Base-by-base conservation (phyloP, 108 stramenopile species). In the Cyclotella choctawhatcheeana region DNA sequence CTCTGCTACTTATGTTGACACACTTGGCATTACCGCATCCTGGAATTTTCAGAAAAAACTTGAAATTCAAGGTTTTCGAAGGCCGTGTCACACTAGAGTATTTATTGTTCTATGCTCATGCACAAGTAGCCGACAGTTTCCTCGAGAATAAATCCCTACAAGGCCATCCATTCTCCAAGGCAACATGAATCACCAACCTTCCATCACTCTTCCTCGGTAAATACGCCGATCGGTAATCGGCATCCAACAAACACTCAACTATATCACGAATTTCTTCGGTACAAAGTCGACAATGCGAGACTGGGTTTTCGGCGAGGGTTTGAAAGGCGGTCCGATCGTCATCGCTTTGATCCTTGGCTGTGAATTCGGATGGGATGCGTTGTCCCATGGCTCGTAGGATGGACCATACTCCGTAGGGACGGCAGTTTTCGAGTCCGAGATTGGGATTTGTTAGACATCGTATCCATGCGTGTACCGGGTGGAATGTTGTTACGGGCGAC, bases 141-240 rank as follows among this genome's bases (percentile, higher is more conserved):
- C 64, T 65, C 17, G 71, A 59, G 20, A 79, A 51, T 45, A 67
- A 43, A 40, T 88, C 87, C 44, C 85, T 82, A 58, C 79, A 84
- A 13, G 85, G 85, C 88, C 88, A 88, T 2, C 85, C 85, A 70
- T 88, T 84, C 52, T 88, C 85, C 16, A 86, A 32, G 0, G 88
- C 88, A 18, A 86, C 78, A 67, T 79, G 70, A 7, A 54, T 64
- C 18, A 78, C 58, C 44, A 78, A 62, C 35, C 69, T 64, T 2
- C 74, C 77, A 30, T 78, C 77, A 54, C 64, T 79, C 34, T 62
- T 67, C 51, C 78, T 52, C 7, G 77, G 77, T 27, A 61, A 66
- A 62, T 72, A 64, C 3, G 66, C 78, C 5, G 78, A 67, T 53
- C 58, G 45, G 50, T 72, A 64, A 60, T 79, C 71, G 5, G 66